Evolutionary conservation across 2,329 filamentous ascomycete genomes (phyloP), one percentile per base, ranked within the genome.

Genomic region (Botrytis fragariae): DNA sequence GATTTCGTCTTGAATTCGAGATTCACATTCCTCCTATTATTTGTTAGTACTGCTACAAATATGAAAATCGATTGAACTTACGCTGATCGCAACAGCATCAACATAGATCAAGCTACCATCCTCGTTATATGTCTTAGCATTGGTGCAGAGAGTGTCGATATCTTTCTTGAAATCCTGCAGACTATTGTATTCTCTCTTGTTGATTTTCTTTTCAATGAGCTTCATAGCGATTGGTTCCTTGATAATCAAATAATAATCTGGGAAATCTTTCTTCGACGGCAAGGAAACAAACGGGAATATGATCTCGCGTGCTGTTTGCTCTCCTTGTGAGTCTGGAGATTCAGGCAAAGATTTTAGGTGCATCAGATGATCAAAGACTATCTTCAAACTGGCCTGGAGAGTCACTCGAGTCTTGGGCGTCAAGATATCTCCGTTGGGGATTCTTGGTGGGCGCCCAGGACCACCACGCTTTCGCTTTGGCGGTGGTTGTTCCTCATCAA

Each of bases 61-160:
- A 8, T 32, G 14, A 10, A 29, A 20, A 42, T 29, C 2, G n/a
- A 54, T 44, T 18, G 45, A 75, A 84, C 90, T 85, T 85, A 97
- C 94, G 88, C 97, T 93, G 83, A 99, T 98, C 72, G 92, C 87
- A 82, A 95, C 95, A 68, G 95, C 95, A 85, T 99, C 96, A 79
- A 93, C 89, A 84, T 95, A 98, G 71, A 99, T 88, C 79, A 97
- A 86, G 82, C 95, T 98, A 73, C 92, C 93, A 81, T 98, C 96
- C 83, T 99, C 97, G 80, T 99, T 99, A 86, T 97, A 99, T 4
- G 93, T 96, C 82, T 94, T 90, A 77, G 95, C 97, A 82, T 99
- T 99, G 81, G 88, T 90, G 82, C 95, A 96, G 83, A 99, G 88
- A 76, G 95, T 84, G 69, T 90, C 89, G 75, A 99, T 91, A 80